A percentile compares a stretch with the other conserved stretches of the same genome.
Evolutionary conservation across 495 filamentous ascomycete species (phyloP).

Genomic region (Paragyromitra xinjiangensis): DNA sequence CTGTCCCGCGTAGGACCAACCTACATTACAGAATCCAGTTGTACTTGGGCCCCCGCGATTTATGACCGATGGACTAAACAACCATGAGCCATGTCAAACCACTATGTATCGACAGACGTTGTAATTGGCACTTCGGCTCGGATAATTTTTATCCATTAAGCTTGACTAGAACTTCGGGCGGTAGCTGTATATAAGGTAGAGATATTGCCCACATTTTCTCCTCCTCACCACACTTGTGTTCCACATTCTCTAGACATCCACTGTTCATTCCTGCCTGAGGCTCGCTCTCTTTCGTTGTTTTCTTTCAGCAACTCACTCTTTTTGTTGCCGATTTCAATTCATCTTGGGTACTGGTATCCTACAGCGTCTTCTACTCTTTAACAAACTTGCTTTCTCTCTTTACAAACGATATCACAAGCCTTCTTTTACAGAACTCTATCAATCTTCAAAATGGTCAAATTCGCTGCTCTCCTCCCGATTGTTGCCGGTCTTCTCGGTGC

Average conservation of each 20-base stretch:
- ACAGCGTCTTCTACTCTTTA: constrained; percentile 30
- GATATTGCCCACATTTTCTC: constrained; percentile 16
- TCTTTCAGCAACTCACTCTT: constrained; percentile 51
- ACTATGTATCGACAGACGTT: constrained; percentile 6
- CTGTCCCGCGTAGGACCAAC: neutral
- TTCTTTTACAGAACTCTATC: constrained; percentile 14
- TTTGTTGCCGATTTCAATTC: constrained; percentile 52
- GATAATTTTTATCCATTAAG: constrained; percentile 9
- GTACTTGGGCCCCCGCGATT: constrained; percentile 32
- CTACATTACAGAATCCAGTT: constrained; percentile 6
- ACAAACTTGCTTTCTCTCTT: constrained; percentile 31
- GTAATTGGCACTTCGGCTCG: constrained; percentile 20
- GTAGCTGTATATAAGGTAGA: constrained; percentile 32
- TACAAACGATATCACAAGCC: constrained; percentile 10
- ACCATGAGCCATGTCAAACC: constrained; percentile 15
- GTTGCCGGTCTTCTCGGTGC: constrained; percentile 59
- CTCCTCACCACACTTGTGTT: constrained; percentile 30
- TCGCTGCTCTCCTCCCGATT: constrained; percentile 55
- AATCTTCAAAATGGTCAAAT: constrained; percentile 60
- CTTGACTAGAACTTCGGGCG: neutral
- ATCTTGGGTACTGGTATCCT: constrained; percentile 44
- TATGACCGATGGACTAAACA: constrained; percentile 26
- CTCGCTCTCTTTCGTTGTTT: constrained; percentile 36
- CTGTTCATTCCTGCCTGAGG: constrained; percentile 46
- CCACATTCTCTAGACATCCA: constrained; percentile 32